Evolutionary conservation across 164 flowering plant genomes (phyloP).

Genomic region (Vitis rotundifolia): DNA sequence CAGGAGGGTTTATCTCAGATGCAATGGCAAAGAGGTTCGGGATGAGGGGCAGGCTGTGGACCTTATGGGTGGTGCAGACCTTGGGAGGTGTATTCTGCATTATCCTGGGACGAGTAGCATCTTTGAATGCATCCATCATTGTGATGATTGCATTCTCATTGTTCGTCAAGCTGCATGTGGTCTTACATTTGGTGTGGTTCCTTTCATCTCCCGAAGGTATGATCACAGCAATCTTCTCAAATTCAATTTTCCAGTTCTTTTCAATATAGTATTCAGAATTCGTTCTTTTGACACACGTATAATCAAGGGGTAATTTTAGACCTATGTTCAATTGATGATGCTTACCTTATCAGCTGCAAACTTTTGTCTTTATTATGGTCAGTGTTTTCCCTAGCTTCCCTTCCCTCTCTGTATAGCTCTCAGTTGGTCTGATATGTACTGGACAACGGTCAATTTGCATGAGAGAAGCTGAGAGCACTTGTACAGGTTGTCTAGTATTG

Average conservation of each 20-base stretch:
- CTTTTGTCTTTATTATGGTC: no score
- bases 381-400: no score
- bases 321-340: no score
- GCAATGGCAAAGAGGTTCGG: slow-evolving; percentile 62
- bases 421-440: no score
- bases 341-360: no score
- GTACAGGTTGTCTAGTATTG: no score
- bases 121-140: slow-evolving; percentile 53
- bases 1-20: slow-evolving; percentile 77
- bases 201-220: slow-evolving; percentile 86
- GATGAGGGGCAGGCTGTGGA: slow-evolving; percentile 89
- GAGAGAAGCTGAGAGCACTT: no score
- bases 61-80: slow-evolving; percentile 71
- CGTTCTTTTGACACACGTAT: not conserved
- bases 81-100: slow-evolving; percentile 75
- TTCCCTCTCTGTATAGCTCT: no score
- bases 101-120: slow-evolving; percentile 51
- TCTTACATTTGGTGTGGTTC: slow-evolving; percentile 83
- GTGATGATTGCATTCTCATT: slow-evolving; percentile 76
- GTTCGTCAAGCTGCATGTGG: slow-evolving; percentile 90
- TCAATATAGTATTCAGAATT: not conserved
- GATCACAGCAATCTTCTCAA: not conserved
- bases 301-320: no score
- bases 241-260: not conserved
- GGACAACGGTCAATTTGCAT: no score